These are phyloP conservation scores for Stellera chamaejasme DNA, from an alignment of 345 rosid genomes.

Conservation along the genomic window DNA sequence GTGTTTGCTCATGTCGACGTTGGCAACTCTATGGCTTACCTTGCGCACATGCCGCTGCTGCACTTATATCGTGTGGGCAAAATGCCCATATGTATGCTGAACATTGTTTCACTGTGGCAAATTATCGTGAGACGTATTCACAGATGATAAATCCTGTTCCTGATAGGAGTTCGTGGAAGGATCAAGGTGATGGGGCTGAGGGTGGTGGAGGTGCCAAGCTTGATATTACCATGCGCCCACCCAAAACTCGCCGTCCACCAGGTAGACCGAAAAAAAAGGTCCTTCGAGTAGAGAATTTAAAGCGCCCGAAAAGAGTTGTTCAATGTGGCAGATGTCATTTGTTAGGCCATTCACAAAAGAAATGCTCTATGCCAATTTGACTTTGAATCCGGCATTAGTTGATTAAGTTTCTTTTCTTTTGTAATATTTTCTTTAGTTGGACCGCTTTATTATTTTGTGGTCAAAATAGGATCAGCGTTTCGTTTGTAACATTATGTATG, in stretches of 20 bases:
- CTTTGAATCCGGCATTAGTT: conserved; percentile 7
- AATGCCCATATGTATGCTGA: conserved; percentile 75
- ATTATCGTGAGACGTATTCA: conserved; percentile 73
- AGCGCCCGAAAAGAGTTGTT: conserved; percentile 91
- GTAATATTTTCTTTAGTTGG: conserved; percentile 1
- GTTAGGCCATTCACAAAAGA: conserved; percentile 98
- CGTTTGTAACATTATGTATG: conserved; percentile 38
- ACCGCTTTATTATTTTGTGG: conserved; percentile 10
- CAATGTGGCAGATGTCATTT: conserved; percentile 98
- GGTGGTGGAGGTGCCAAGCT: conserved; percentile 50
- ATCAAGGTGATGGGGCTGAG: conserved; percentile 51
- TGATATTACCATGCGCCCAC: conserved; percentile 61
- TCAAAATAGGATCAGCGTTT: conserved; percentile 15
- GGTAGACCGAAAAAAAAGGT: conserved; percentile 98
- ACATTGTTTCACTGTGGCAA: conserved; percentile 67
- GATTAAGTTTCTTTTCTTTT: not conserved
- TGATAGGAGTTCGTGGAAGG: conserved; percentile 62
- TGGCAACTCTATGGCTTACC: conserved; percentile 97
- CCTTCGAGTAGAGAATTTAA: conserved; percentile 82
- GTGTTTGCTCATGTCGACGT: conserved; percentile 84
- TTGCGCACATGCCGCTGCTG: conserved; percentile 97
- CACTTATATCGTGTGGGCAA: conserved; percentile 86
- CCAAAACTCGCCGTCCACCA: conserved; percentile 94
- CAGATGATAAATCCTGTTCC: conserved; percentile 61
- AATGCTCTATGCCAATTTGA: conserved; percentile 86